A percentile compares a stretch with the other conserved stretches of the same genome.
Evolutionary conservation across 2,329 filamentous ascomycete species (phyloP).

Genomic region (Capronia americana): DNA sequence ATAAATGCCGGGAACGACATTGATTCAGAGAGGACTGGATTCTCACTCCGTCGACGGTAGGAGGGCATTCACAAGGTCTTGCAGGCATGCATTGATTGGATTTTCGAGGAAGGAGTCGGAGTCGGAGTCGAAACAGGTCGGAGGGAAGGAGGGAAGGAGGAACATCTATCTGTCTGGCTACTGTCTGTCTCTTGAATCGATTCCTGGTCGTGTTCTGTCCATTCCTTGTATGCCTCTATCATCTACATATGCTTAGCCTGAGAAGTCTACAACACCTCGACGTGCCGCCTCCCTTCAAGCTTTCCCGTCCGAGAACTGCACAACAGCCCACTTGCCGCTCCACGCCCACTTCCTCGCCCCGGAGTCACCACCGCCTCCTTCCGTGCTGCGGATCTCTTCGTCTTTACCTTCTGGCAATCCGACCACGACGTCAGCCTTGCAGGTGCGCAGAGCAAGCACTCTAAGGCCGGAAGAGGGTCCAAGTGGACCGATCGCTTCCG

Average conservation of each 20-base stretch:
- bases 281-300: constrained; percentile 9
- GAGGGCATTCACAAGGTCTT: too few species aligned
- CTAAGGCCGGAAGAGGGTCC: constrained; percentile 80
- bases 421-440: constrained; percentile 95
- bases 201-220: neutral
- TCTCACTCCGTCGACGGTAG: too few species aligned
- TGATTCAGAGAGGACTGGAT: too few species aligned
- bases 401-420: constrained; percentile 83
- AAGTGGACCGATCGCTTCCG: constrained; percentile 81
- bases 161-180: neutral
- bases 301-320: constrained; percentile 79
- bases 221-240: neutral
- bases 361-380: constrained; percentile 73
- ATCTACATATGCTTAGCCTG: neutral
- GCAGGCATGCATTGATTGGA: neutral
- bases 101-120: neutral
- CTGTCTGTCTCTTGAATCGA: neutral
- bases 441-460: constrained; percentile 84
- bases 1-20: too few species aligned
- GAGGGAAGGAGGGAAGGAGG: neutral
- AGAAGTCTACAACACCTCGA: neutral
- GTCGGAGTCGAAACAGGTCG: too few species aligned
- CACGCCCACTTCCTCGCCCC: constrained; percentile 86
- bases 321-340: constrained; percentile 96
- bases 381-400: constrained; percentile 72